These are phyloP conservation scores for Phylloporus rhodoxanthus DNA, from an alignment of 768 basidiomycete species.

Conservation along the genomic window DNA sequence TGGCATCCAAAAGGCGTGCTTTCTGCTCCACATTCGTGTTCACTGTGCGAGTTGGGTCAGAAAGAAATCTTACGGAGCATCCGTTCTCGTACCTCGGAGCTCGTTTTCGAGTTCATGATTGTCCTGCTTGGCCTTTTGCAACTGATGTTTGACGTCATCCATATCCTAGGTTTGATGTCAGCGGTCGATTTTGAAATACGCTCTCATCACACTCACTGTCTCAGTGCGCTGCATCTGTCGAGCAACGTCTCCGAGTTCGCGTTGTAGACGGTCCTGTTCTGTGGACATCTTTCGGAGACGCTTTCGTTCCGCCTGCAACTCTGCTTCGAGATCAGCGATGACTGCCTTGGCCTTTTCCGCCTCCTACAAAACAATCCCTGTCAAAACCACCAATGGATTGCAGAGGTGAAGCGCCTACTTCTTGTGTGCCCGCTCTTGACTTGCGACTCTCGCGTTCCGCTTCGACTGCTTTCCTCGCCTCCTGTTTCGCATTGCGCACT, in stretches of 20 bases:
- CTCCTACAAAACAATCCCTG: constrained; percentile 41
- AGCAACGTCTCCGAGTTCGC: constrained; percentile 60
- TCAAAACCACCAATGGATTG: constrained; percentile 1
- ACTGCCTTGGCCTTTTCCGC: constrained; percentile 59
- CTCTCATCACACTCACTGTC: constrained; percentile 39
- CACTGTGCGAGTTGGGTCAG: constrained; percentile 31
- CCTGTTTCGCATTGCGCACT: constrained; percentile 53
- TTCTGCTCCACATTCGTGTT: constrained; percentile 70
- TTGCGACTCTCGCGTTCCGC: constrained; percentile 45
- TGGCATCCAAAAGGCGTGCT: constrained; percentile 59
- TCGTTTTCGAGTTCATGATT: constrained; percentile 70
- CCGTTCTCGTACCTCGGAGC: constrained; percentile 50
- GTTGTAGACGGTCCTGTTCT: constrained; percentile 57
- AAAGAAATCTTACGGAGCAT: not conserved
- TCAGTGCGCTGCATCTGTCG: constrained; percentile 66
- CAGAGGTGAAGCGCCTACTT: constrained; percentile 34
- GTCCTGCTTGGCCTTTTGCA: constrained; percentile 66
- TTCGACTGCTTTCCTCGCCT: constrained; percentile 49
- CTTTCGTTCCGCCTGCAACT: constrained; percentile 65
- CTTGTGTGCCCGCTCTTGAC: constrained; percentile 47
- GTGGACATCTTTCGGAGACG: constrained; percentile 56
- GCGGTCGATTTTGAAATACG: not conserved
- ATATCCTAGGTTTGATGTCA: constrained; percentile 53
- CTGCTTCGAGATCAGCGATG: constrained; percentile 64
- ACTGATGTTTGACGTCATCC: constrained; percentile 64